These are phyloP conservation scores for Amphicarpaea edgeworthii DNA, from an alignment of 306 rosid species.

Conservation along the genomic window DNA sequence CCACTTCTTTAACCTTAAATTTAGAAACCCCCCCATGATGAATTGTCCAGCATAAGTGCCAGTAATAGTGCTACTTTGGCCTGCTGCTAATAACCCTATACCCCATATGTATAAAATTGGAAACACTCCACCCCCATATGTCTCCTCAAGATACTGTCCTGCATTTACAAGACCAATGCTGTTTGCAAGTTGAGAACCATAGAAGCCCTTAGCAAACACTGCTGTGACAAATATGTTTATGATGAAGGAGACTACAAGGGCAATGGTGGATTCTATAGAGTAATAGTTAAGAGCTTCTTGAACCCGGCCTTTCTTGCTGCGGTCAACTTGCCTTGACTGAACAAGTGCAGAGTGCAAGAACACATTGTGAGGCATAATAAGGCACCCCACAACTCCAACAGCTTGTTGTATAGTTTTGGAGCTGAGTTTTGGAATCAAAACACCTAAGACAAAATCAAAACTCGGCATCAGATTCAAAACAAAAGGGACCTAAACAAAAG, in stretches of 20 bases:
- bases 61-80: slow-evolving; percentile 95
- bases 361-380: slow-evolving; percentile 97
- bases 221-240: slow-evolving; percentile 90
- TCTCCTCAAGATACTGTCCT: slow-evolving; percentile 85
- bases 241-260: slow-evolving; percentile 74
- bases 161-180: slow-evolving; percentile 90
- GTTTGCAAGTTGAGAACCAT: slow-evolving; percentile 69
- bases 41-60: slow-evolving; percentile 99
- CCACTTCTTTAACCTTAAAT: slow-evolving; percentile 93
- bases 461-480: slow-evolving; percentile 40
- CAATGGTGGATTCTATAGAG: slow-evolving; percentile 81
- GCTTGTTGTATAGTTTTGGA: slow-evolving; percentile 89
- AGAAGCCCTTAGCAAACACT: slow-evolving; percentile 94
- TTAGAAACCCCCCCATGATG: slow-evolving; percentile 96
- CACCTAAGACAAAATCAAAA: slow-evolving; percentile 57
- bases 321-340: slow-evolving; percentile 84
- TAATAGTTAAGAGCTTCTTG: slow-evolving; percentile 92
- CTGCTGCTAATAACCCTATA: slow-evolving; percentile 94
- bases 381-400: slow-evolving; percentile 96
- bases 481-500: not conserved
- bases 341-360: slow-evolving; percentile 98
- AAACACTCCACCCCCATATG: slow-evolving; percentile 85
- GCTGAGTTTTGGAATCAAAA: slow-evolving; percentile 87
- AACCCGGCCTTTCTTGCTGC: slow-evolving; percentile 69
- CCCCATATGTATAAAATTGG: slow-evolving; percentile 95